Percentiles rank a stretch among this genome's conserved stretches.
These are phyloP conservation scores for Hypoxylon sp. DNA, from an alignment of 2,329 filamentous ascomycete species.

Conservation along the genomic window DNA sequence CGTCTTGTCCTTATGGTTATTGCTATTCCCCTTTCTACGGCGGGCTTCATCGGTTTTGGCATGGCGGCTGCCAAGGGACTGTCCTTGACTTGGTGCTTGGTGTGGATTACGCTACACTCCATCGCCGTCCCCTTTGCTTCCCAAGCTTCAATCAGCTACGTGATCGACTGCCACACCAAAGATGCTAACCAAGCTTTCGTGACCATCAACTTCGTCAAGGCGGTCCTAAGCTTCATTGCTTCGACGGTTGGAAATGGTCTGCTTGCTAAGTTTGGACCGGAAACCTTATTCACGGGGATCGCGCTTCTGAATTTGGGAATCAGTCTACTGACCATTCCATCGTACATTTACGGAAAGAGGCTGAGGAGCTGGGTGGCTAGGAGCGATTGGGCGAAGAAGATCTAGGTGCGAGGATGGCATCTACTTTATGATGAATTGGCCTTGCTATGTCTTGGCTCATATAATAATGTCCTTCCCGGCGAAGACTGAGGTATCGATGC, in stretches of 20 bases:
- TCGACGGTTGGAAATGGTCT: conserved; percentile 36
- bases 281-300: conserved; percentile 35
- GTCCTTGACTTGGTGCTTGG: conserved; percentile 35
- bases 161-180: conserved; percentile 40
- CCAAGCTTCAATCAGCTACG: conserved; percentile 39
- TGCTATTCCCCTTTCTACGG: conserved; percentile 35
- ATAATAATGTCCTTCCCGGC: conserved; percentile 1
- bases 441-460: background rate
- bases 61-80: conserved; percentile 24
- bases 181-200: conserved; percentile 42
- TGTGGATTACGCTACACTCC: conserved; percentile 41
- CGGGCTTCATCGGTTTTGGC: conserved; percentile 40
- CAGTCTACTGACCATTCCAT: conserved; percentile 39
- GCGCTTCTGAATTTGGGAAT: conserved; percentile 37
- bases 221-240: conserved; percentile 36
- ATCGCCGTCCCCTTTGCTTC: conserved; percentile 39
- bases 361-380: conserved; percentile 39
- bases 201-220: conserved; percentile 41
- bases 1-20: conserved; percentile 39
- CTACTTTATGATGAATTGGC: background rate
- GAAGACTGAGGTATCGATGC: no score
- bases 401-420: conserved; percentile 16
- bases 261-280: conserved; percentile 28
- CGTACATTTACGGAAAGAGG: conserved; percentile 40
- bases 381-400: conserved; percentile 39